Percentiles rank a stretch among this genome's conserved stretches.
Conservation (phyloP, 2,329 filamentous ascomycete genomes). For the Beauveria pseudobassiana region DNA sequence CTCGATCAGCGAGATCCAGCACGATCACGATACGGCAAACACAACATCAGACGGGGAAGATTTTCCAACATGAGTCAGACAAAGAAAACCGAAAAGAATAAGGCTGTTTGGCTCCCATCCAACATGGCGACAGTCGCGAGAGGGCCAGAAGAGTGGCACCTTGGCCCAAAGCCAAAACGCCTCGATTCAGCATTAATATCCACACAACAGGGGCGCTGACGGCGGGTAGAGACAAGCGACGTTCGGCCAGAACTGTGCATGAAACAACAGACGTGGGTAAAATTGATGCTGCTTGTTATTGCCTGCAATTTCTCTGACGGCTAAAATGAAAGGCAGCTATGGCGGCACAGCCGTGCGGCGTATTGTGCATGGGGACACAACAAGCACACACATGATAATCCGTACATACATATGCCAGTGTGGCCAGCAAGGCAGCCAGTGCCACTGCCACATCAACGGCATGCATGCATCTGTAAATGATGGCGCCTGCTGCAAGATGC, state of each 20-base stretch:
- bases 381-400: background rate
- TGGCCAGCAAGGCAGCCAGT: background rate
- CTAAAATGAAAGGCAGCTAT: too few relatives aligned
- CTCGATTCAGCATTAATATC: background rate
- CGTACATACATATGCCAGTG: background rate
- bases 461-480: slow-evolving; percentile 7
- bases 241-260: background rate
- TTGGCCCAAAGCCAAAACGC: background rate
- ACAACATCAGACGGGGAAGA: background rate
- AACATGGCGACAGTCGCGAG: background rate
- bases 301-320: too few relatives aligned
- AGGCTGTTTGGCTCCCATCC: too few relatives aligned
- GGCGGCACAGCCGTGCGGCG: background rate
- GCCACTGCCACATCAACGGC: background rate
- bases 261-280: background rate
- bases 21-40: background rate
- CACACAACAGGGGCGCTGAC: background rate
- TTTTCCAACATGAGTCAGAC: background rate
- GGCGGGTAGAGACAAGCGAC: background rate
- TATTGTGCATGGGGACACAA: background rate
- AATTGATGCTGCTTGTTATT: too few relatives aligned
- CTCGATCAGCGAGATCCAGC: background rate
- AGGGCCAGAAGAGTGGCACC: background rate
- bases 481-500: background rate
- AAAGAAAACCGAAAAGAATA: background rate